Conservation (phyloP, 1,139 yeast genomes). For the Geotrichum fermentans region DNA sequence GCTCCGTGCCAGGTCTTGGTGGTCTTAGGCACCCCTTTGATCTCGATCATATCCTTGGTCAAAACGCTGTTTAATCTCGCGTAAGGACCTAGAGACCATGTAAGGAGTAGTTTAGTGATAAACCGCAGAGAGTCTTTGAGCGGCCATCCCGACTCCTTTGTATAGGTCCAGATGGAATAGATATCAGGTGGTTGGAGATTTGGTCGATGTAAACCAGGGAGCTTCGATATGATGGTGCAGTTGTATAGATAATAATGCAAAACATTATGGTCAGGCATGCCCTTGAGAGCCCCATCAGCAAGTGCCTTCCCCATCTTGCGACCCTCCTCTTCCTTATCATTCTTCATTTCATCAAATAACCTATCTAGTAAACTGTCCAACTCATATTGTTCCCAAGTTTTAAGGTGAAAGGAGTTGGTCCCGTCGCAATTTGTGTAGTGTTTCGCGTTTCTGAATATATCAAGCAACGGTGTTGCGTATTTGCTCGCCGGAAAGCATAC, state of each 20-base stretch:
- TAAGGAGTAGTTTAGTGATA: background rate
- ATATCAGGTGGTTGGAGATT: background rate
- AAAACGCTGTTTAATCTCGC: too few relatives aligned
- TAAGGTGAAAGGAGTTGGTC: background rate
- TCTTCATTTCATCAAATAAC: slow-evolving; percentile 5
- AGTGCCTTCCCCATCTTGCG: slow-evolving; percentile 9
- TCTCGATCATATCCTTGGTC: background rate
- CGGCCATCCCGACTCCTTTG: background rate
- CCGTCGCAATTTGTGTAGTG: background rate
- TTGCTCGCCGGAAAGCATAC: slow-evolving; percentile 13
- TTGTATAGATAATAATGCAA: slow-evolving; percentile 14
- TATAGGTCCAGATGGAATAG: background rate
- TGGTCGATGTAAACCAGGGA: too few relatives aligned
- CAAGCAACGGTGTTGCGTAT: slow-evolving; percentile 13
- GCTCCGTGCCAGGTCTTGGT: background rate
- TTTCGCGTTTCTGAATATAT: slow-evolving; percentile 3
- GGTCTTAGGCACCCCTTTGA: background rate
- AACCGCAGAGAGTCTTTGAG: background rate
- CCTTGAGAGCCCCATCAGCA: background rate
- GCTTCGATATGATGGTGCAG: background rate
- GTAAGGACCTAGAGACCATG: background rate
- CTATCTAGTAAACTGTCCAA: background rate
- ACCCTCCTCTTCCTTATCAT: slow-evolving; percentile 8
- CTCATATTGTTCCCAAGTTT: background rate
- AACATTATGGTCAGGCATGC: slow-evolving; percentile 14